A percentile compares a stretch with the other conserved stretches of the same genome.
These are phyloP conservation scores for Tuber calosporum DNA, from an alignment of 495 filamentous ascomycete genomes.

Conservation along the genomic window DNA sequence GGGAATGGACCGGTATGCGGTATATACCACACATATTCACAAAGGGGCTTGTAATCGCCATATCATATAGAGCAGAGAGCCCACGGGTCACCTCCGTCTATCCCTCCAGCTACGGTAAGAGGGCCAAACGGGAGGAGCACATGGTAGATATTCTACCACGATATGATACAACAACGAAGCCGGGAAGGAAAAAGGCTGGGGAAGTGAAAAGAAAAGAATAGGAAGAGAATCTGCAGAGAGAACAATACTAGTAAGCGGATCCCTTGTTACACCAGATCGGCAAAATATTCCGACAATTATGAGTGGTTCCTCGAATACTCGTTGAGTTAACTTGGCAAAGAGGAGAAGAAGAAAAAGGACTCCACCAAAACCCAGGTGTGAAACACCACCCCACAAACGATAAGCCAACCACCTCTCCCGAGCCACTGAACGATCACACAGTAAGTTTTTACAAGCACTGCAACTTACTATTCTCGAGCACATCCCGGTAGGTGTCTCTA, in stretches of 20 bases:
- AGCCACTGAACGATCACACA: neutral
- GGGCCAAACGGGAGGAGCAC: neutral
- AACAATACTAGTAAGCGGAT: neutral
- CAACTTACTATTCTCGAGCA: neutral
- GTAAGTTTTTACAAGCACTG: neutral
- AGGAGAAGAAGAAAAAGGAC: neutral
- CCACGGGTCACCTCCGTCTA: neutral
- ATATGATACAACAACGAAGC: neutral
- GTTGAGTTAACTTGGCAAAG: neutral
- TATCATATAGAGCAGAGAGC: neutral
- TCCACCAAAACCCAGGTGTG: neutral
- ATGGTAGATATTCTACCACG: neutral
- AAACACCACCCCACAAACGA: neutral
- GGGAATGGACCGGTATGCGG: neutral
- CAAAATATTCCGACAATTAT: neutral
- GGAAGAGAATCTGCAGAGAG: neutral
- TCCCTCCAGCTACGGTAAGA: neutral
- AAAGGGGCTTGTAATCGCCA: neutral
- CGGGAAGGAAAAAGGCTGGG: neutral
- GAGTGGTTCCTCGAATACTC: neutral
- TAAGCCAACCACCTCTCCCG: neutral
- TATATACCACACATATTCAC: neutral
- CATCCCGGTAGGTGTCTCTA: no score
- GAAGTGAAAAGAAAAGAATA: no score
- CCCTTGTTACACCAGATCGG: neutral